Conservation (phyloP, 176 grass and related monocot genomes). For the Otatea glauca region DNA sequence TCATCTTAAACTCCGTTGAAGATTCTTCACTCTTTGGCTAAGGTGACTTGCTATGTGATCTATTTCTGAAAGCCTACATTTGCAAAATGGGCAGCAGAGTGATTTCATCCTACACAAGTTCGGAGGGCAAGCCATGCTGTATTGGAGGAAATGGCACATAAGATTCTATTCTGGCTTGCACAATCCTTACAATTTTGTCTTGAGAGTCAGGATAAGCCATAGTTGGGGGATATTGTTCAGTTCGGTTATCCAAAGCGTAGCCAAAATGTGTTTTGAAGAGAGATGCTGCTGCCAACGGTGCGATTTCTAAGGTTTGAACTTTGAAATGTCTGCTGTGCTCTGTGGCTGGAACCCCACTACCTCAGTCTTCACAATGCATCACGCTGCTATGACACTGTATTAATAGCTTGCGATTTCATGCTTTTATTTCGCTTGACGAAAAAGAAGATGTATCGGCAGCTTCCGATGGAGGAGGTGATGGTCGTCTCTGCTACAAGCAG, state of each 20-base stretch:
- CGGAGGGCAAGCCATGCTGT: neutral
- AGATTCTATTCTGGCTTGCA: neutral
- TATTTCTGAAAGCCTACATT: neutral
- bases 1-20: slow-evolving; percentile 22
- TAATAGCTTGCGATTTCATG: neutral
- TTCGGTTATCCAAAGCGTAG: neutral
- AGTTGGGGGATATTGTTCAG: neutral
- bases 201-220: neutral
- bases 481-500: neutral
- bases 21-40: neutral
- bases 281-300: neutral
- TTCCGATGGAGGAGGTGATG: neutral
- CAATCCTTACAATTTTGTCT: neutral
- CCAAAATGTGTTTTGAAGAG: neutral
- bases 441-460: neutral
- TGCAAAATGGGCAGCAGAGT: neutral
- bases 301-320: neutral
- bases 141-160: neutral
- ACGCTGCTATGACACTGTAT: neutral
- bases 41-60: slow-evolving; percentile 1
- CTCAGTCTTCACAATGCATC: neutral
- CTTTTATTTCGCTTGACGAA: neutral
- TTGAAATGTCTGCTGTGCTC: neutral
- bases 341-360: neutral
- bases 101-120: neutral